Conservation (phyloP, 1,139 yeast genomes). For the Protomyces lactucae-debilis region DNA sequence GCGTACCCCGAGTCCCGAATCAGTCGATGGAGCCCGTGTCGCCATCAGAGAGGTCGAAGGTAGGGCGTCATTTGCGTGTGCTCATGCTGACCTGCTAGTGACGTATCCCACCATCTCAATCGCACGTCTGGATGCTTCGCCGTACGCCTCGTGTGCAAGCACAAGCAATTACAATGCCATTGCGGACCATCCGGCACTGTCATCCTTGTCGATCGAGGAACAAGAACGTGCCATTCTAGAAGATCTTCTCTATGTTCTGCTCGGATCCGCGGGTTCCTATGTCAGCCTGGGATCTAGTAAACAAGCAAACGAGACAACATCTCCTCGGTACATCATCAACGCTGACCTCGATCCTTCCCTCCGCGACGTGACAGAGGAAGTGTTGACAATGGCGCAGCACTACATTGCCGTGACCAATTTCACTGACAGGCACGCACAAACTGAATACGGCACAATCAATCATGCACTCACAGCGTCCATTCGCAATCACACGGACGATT, state of each 20-base stretch:
- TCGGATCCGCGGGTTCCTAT: conserved; percentile 77
- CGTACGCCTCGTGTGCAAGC: not conserved
- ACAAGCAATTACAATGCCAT: not conserved
- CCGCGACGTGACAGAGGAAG: conserved; percentile 62
- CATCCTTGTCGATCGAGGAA: conserved; percentile 37
- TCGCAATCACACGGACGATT: conserved; percentile 50
- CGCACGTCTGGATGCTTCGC: not conserved
- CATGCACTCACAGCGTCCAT: conserved; percentile 68
- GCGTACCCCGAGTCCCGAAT: not conserved
- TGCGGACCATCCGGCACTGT: not conserved
- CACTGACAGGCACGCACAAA: conserved; percentile 52
- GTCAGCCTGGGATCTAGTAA: conserved; percentile 62
- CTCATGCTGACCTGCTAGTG: not conserved
- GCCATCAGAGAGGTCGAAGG: not conserved
- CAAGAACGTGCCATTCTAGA: conserved; percentile 71
- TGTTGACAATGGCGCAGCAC: conserved; percentile 60
- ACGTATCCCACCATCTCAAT: not conserved
- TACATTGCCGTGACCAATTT: conserved; percentile 55
- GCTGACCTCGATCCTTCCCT: conserved; percentile 69
- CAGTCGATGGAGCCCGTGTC: not conserved
- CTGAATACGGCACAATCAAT: conserved; percentile 61
- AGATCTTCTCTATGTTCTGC: conserved; percentile 62
- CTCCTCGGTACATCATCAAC: conserved; percentile 41
- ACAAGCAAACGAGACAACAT: conserved; percentile 37
- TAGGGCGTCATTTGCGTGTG: not conserved